Conservation (phyloP, 2,329 filamentous ascomycete species). For the Fusarium acutatum region DNA sequence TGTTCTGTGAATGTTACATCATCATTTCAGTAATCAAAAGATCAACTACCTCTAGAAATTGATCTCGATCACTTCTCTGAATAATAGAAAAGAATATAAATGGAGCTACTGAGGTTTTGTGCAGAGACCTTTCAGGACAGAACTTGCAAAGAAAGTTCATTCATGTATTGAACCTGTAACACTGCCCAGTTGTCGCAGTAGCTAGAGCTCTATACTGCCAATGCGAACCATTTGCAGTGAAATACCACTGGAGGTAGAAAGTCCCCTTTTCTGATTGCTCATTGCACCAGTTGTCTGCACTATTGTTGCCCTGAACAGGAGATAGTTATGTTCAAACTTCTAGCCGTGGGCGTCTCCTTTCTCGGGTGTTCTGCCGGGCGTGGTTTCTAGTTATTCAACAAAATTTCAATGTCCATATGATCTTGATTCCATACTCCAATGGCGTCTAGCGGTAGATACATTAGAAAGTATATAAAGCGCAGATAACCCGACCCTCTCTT, state of each 20-base stretch:
- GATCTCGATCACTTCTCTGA: neutral
- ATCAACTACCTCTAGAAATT: neutral
- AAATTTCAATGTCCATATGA: rapidly evolving
- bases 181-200: neutral
- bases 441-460: rapidly evolving
- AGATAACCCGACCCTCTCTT: too few species aligned
- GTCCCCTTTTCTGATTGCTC: neutral
- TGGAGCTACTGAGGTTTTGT: rapidly evolving
- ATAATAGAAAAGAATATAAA: too few species aligned
- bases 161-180: rapidly evolving
- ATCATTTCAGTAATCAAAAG: neutral
- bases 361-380: neutral
- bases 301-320: neutral
- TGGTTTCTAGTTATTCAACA: rapidly evolving
- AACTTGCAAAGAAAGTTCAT: neutral
- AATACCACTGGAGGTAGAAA: rapidly evolving
- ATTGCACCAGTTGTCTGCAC: neutral
- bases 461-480: neutral
- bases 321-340: neutral
- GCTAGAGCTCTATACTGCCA: neutral
- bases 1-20: neutral
- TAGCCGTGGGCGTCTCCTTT: neutral
- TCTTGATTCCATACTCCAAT: rapidly evolving
- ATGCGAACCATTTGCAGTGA: neutral
- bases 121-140: rapidly evolving